Evolutionary conservation across 148 eudicot species (phyloP), one percentile per base, ranked within the genome.

Genomic region (Silene uniflora): DNA sequence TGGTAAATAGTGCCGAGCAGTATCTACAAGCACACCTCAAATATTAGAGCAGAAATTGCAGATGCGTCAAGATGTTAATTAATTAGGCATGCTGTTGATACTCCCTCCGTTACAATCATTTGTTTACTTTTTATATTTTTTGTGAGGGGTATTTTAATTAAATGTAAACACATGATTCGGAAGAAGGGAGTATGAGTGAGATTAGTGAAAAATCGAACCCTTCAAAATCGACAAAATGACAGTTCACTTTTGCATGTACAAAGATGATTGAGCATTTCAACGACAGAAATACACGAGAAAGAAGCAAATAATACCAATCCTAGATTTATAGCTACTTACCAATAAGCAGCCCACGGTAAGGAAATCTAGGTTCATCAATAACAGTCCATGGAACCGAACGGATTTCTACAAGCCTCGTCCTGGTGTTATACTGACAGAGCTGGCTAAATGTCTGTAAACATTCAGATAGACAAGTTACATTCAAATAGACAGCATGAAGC

Each of bases 391-490:
- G 97, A 25, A 71, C 90, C 69, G 76, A 85, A 77, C 74, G 73
- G 78, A 95, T 78, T 85, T 86, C 87, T 58, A 95, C 84, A 55
- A 80, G 82, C 81, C 93, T 88, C 1, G 86, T 85, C 55, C 46
- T 82, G 75, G 81, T 67, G 86, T 85, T 86, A 83, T 84, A 92
- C 54, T 68, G 78, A 82, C 98, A 90, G n/a, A 92, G 70, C 82
- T 95, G 98, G 87, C 97, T 95, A 75, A 95, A 89, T 72, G 98
- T 95, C 98, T 95, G 90, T 73, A 78, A 71, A 67, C n/a, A 55
- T 74, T 17, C 63, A 68, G 32, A 62, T 3, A 10, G 56, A 52
- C 56, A 52, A 39, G 32, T 29, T 29, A 4, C 32, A 29, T 29
- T 29, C 32, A 35, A 2, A 27, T 35, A 73, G 29, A 58, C 13